These are phyloP conservation scores for Paracoccidioides lutzii DNA, from an alignment of 2,329 filamentous ascomycete genomes.

Conservation along the genomic window DNA sequence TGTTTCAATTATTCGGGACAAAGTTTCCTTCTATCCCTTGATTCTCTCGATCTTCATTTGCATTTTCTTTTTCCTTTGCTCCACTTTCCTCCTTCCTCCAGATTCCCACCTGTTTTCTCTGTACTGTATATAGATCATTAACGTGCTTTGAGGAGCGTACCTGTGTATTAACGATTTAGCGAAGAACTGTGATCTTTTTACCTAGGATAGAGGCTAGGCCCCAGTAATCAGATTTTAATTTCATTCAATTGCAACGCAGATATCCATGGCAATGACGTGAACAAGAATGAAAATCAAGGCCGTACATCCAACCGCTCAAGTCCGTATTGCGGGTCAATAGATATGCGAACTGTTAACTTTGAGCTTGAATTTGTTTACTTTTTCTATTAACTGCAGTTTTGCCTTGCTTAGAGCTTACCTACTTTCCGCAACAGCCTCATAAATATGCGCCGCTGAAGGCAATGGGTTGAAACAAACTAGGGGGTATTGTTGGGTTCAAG, in stretches of 20 bases:
- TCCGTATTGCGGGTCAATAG: too few species aligned
- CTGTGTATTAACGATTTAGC: background rate
- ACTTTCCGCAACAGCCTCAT: too few species aligned
- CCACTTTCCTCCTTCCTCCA: background rate
- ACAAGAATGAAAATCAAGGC: too few species aligned
- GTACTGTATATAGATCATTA: slow-evolving; percentile 1
- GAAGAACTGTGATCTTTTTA: background rate
- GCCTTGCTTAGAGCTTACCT: too few species aligned
- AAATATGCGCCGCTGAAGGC: too few species aligned
- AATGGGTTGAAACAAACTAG: too few species aligned
- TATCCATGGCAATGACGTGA: too few species aligned
- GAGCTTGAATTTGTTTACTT: too few species aligned
- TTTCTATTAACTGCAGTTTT: too few species aligned
- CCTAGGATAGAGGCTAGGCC: background rate
- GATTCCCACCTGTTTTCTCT: background rate
- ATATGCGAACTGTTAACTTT: too few species aligned
- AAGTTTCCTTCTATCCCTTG: background rate
- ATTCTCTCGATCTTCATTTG: background rate
- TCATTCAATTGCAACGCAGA: background rate
- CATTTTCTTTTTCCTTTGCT: background rate
- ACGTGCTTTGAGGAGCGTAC: background rate
- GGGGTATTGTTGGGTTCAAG: too few species aligned
- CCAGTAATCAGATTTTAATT: background rate
- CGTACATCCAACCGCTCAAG: too few species aligned
- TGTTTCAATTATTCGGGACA: background rate